Conservation (phyloP, 2,329 filamentous ascomycete species). For the Exophiala calicioides region DNA sequence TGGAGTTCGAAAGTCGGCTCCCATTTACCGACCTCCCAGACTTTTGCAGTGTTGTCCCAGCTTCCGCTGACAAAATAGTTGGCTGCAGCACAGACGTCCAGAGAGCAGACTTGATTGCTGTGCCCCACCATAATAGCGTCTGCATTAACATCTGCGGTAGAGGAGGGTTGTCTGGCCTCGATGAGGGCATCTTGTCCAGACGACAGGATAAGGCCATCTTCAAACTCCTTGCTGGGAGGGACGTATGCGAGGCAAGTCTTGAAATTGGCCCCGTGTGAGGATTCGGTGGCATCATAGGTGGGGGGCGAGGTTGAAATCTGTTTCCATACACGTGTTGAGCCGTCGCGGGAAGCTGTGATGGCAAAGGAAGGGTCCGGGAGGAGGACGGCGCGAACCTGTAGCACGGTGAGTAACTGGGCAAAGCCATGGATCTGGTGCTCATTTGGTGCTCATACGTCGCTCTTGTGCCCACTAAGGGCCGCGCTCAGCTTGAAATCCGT, state of each 20-base stretch:
- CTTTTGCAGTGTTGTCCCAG: conserved; percentile 85
- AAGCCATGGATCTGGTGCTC: conserved; percentile 13
- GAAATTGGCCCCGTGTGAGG: conserved; percentile 78
- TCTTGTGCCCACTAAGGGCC: conserved; percentile 82
- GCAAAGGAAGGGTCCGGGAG: conserved; percentile 73
- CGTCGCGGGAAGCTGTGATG: conserved; percentile 87
- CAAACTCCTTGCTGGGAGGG: conserved; percentile 65
- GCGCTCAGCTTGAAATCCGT: conserved; percentile 74
- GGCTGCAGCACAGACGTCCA: conserved; percentile 74
- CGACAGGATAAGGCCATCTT: conserved; percentile 80
- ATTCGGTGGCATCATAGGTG: conserved; percentile 73
- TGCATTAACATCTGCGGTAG: conserved; percentile 70
- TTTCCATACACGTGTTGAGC: conserved; percentile 84
- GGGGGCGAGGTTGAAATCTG: conserved; percentile 66
- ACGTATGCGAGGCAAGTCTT: conserved; percentile 83
- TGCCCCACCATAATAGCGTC: conserved; percentile 87
- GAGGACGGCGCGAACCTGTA: conserved; percentile 79
- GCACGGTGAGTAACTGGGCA: conserved; percentile 28
- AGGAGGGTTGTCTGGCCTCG: conserved; percentile 75
- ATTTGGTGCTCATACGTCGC: conserved; percentile 80
- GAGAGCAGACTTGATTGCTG: conserved; percentile 79
- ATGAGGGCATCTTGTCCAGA: conserved; percentile 92
- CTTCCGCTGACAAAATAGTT: conserved; percentile 82
- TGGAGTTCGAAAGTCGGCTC: conserved; percentile 70
- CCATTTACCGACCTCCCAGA: conserved; percentile 88